Percentiles rank a stretch among this genome's conserved stretches.
phyloP scores from a whole-genome alignment of 2,329 filamentous ascomycete species.

The Neonectria hederae region DNA sequence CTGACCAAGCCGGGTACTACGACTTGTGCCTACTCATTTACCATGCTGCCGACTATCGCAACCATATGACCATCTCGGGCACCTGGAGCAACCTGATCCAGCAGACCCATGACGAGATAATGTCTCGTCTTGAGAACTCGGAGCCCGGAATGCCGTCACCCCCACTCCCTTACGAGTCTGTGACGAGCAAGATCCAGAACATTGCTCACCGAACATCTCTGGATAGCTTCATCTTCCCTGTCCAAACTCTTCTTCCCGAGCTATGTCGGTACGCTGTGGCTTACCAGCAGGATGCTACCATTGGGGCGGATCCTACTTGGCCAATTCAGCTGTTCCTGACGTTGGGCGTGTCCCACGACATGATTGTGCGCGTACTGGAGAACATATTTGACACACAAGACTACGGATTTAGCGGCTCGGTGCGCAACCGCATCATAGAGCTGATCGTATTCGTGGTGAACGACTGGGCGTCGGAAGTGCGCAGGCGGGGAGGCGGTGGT shows the following conservation, averaged over 20 bases:
- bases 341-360: slow-evolving; percentile 65
- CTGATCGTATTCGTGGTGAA: slow-evolving; percentile 62
- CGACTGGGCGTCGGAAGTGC: slow-evolving; percentile 60
- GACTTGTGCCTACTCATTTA: slow-evolving; percentile 94
- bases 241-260: slow-evolving; percentile 67
- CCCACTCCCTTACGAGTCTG: slow-evolving; percentile 73
- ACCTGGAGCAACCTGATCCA: slow-evolving; percentile 88
- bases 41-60: slow-evolving; percentile 90
- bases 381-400: slow-evolving; percentile 67
- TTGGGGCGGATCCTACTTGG: slow-evolving; percentile 66
- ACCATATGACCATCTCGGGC: slow-evolving; percentile 80
- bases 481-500: slow-evolving; percentile 55
- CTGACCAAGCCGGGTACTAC: slow-evolving; percentile 91
- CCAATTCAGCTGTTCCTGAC: slow-evolving; percentile 65
- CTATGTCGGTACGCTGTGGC: slow-evolving; percentile 70
- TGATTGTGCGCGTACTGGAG: slow-evolving; percentile 66
- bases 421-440: slow-evolving; percentile 62
- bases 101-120: slow-evolving; percentile 69
- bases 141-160: slow-evolving; percentile 49
- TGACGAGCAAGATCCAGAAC: slow-evolving; percentile 70
- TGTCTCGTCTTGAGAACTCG: slow-evolving; percentile 56
- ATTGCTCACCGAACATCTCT: slow-evolving; percentile 72
- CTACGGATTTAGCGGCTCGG: slow-evolving; percentile 64
- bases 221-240: slow-evolving; percentile 73
- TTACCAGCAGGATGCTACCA: slow-evolving; percentile 66